A percentile compares a stretch with the other conserved stretches of the same genome.
phyloP scores from a whole-genome alignment of 148 eudicot species.

The Cornus suecica region DNA sequence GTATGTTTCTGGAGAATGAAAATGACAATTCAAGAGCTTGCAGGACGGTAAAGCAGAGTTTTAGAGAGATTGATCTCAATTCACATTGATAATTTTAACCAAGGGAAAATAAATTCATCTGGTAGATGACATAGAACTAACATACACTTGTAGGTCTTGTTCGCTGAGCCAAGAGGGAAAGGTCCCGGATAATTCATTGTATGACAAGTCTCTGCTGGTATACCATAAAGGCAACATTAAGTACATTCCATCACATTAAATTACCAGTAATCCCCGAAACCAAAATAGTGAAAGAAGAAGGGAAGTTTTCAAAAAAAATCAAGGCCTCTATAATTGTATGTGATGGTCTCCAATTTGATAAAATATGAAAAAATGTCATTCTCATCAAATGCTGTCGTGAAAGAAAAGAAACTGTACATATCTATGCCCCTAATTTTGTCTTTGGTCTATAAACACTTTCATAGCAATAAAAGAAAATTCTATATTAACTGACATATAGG shows the following conservation, averaged over 20 bases:
- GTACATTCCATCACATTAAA: no score
- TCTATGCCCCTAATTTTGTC: neutral
- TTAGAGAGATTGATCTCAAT: no score
- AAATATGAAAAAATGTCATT: neutral
- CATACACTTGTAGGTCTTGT: slow-evolving; percentile 63
- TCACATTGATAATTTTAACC: no score
- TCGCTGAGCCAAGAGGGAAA: slow-evolving; percentile 72
- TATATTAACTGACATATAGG: neutral
- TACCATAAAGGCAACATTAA: slow-evolving; percentile 9
- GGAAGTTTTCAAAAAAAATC: no score
- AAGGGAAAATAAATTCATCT: no score
- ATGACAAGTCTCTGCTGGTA: slow-evolving; percentile 80
- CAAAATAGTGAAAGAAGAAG: no score
- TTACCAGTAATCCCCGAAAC: neutral
- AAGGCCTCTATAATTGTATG: neutral
- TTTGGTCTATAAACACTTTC: neutral
- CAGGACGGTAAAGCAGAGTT: neutral
- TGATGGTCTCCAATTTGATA: neutral
- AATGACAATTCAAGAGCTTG: neutral
- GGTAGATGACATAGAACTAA: neutral
- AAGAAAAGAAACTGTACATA: no score
- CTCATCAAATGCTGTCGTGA: neutral
- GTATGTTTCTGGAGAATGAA: neutral
- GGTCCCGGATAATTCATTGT: slow-evolving; percentile 74
- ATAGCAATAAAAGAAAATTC: neutral